phyloP scores from a whole-genome alignment of 495 filamentous ascomycete genomes.

The Aspergillus olivimuriae region DNA sequence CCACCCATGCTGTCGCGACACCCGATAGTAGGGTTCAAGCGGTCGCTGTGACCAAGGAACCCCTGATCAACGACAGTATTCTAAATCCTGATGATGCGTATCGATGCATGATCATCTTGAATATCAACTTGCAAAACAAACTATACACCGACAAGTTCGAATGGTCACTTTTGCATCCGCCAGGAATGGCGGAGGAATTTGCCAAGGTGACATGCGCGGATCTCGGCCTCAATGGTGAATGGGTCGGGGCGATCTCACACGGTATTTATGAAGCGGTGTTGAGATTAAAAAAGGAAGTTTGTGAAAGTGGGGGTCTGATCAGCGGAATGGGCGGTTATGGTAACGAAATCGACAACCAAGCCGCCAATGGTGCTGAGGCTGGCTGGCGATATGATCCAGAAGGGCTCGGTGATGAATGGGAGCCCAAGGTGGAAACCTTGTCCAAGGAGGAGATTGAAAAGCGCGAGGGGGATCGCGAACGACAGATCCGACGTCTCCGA shows the following conservation, averaged over 20 bases:
- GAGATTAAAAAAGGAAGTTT: constrained; percentile 90
- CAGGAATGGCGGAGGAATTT: constrained; percentile 86
- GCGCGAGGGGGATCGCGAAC: constrained; percentile 87
- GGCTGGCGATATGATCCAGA: constrained; percentile 95
- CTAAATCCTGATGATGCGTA: constrained; percentile 87
- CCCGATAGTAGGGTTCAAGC: constrained; percentile 37
- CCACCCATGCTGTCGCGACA: constrained; percentile 39
- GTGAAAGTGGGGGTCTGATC: constrained; percentile 77
- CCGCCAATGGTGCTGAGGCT: constrained; percentile 67
- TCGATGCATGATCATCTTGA: constrained; percentile 82
- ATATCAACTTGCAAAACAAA: constrained; percentile 85
- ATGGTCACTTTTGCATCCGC: constrained; percentile 91
- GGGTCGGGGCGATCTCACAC: constrained; percentile 88
- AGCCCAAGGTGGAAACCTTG: constrained; percentile 82
- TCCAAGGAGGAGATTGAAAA: constrained; percentile 98
- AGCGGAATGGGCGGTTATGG: constrained; percentile 63
- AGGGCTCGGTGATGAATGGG: constrained; percentile 85
- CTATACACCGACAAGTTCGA: constrained; percentile 98
- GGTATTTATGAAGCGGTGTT: constrained; percentile 96
- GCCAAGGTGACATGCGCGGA: constrained; percentile 89
- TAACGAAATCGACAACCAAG: constrained; percentile 82
- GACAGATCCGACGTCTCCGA: constrained; percentile 78
- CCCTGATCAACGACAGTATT: constrained; percentile 46
- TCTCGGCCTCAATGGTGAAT: constrained; percentile 82
- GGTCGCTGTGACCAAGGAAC: constrained; percentile 36